Evolutionary conservation across 306 rosid genomes (phyloP).

Genomic region (Pachyrhizus erosus): DNA sequence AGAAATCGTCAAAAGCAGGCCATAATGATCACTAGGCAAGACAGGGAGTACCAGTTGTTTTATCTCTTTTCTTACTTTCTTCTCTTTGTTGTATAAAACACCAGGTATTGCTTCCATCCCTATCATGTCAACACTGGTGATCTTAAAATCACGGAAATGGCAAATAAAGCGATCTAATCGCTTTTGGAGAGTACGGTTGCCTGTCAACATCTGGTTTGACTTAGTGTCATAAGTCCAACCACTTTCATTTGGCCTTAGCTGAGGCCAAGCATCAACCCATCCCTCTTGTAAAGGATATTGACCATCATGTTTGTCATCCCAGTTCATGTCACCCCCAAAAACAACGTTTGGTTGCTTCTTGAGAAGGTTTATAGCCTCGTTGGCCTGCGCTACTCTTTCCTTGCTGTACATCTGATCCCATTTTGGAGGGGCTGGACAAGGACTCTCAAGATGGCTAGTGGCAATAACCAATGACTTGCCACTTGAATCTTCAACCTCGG

Average conservation of each 20-base stretch:
- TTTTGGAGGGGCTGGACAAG: conserved; percentile 83
- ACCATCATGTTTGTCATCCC: conserved; percentile 92
- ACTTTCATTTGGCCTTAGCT: conserved; percentile 64
- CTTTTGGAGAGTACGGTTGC: conserved; percentile 73
- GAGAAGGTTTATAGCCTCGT: conserved; percentile 68
- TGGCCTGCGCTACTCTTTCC: conserved; percentile 88
- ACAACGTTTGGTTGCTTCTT: conserved; percentile 70
- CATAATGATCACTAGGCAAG: conserved; percentile 93
- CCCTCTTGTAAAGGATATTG: conserved; percentile 68
- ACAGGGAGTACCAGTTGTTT: conserved; percentile 83
- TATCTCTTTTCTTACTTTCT: conserved; percentile 69
- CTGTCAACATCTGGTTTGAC: conserved; percentile 81
- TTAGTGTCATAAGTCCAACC: conserved; percentile 98
- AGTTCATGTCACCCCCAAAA: conserved; percentile 96
- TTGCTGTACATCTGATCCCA: conserved; percentile 97
- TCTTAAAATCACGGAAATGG: conserved; percentile 60
- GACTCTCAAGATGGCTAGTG: conserved; percentile 97
- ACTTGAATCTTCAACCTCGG: conserved; percentile 67
- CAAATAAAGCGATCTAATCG: conserved; percentile 85
- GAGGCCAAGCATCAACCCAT: conserved; percentile 87
- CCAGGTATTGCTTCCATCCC: conserved; percentile 81
- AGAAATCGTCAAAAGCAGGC: conserved; percentile 76
- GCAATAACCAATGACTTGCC: conserved; percentile 70
- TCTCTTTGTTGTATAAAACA: conserved; percentile 66
- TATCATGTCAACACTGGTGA: conserved; percentile 75